Base-by-base conservation (phyloP, 2,329 filamentous ascomycete species). In the Seiridium unicorne region DNA sequence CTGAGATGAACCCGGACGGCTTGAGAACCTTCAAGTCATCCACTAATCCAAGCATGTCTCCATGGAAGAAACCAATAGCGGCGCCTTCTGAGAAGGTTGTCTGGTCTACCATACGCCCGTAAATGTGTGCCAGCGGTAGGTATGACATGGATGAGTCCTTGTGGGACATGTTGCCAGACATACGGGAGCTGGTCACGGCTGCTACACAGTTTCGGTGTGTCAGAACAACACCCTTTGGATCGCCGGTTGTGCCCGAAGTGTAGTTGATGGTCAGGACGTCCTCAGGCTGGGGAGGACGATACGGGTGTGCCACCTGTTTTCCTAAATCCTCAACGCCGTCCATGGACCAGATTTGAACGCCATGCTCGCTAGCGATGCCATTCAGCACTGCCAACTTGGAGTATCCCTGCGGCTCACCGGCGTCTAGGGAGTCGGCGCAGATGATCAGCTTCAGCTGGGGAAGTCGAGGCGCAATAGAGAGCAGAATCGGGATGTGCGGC, bases 41-140 rank as follows among this genome's bases (percentile, higher is more conserved):
- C 1, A 96, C 88, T 18, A 99, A 80, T 64, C 91, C 90, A 10
- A 90, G 72, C 63, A 97, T 89, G 71, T 97, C 92, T 58, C 95
- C 95, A 68, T 95, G 92, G 84, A 97, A 99, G 76, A 94, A 99
- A 10, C 94, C 95, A 67, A 97, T 88, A 7, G 86, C 79, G 40
- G 85, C 86, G 58, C 92, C 93, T 57, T 85, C 82, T 69, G 89
- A 86, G 13, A 97, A 80, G 11, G 86, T 84, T 3, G 82, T 80
- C 73, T 96, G 90, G 73, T 99, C 95, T 46, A 88, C 81, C 66
- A 97, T 82, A 59, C 95, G 89, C 65, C 93, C 91, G 74, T 92
- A 97, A 69, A 99, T 98, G 73, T 99, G 95, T 8, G 95, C 95
- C 44, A 97, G 79, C 0, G 95, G 95, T 56, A 99, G 84, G 76